Evolutionary conservation across 495 filamentous ascomycete genomes (phyloP).

Genomic region (Xylaria curta): DNA sequence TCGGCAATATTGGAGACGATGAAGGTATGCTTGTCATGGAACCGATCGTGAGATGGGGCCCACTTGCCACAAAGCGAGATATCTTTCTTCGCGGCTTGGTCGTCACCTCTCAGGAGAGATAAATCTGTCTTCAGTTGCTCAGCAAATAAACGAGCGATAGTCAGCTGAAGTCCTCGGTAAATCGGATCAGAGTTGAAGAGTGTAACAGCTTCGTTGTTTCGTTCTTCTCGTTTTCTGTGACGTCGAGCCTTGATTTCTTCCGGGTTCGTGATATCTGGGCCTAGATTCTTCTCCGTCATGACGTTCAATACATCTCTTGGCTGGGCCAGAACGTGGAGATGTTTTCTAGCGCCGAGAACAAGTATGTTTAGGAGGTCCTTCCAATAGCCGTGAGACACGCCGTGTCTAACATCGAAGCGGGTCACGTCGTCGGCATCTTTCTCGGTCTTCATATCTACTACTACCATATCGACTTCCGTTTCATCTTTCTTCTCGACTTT

Average conservation of each 20-base stretch:
- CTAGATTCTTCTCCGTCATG: background rate
- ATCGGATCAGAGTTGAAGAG: conserved; percentile 41
- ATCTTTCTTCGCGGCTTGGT: conserved; percentile 38
- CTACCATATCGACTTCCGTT: conserved; percentile 26
- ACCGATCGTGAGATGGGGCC: conserved; percentile 50
- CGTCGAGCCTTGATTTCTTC: conserved; percentile 15
- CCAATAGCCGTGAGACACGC: conserved; percentile 58
- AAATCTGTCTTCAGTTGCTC: conserved; percentile 52
- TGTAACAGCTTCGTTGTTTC: conserved; percentile 41
- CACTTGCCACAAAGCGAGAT: conserved; percentile 59
- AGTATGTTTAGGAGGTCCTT: conserved; percentile 58
- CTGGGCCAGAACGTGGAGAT: conserved; percentile 36
- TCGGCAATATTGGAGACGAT: conserved; percentile 56
- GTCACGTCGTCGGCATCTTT: conserved; percentile 32
- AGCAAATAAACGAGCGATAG: conserved; percentile 56
- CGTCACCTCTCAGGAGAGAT: conserved; percentile 38
- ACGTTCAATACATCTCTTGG: background rate
- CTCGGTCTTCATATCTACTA: conserved; percentile 36
- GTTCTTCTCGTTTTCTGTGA: conserved; percentile 14
- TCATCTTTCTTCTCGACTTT: conserved; percentile 40
- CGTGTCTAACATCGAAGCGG: conserved; percentile 46
- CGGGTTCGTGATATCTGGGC: background rate
- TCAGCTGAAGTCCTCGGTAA: conserved; percentile 51
- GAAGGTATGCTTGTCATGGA: conserved; percentile 58
- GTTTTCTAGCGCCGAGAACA: conserved; percentile 44